Base-by-base conservation (phyloP, 768 basidiomycete species). In the Russula brevipes region DNA sequence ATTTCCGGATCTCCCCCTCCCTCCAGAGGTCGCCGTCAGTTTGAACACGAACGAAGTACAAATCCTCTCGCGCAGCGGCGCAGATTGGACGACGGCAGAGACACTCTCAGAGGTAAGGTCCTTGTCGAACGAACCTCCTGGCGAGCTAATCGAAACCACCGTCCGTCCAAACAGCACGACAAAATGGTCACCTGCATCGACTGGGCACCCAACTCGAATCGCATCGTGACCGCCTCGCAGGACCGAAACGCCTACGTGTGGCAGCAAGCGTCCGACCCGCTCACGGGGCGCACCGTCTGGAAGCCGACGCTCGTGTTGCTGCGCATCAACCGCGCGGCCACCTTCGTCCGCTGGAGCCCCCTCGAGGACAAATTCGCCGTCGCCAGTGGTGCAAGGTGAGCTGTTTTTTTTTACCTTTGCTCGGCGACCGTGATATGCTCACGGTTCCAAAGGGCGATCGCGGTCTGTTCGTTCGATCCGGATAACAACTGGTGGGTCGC, bases 401-500 rank as follows among this genome's bases (percentile, higher is more conserved):
- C 24, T 24, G 69, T 50, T 19, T 47, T 35, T 47, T 50, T 57
- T 53, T 11, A 47, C n/a, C 41, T 19, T 36, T 16, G 41, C 45
- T n/a, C 24, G 11, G 0, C 51, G 38, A 19, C 7, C 2, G 1
- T 17, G 30, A 11, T 45, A 19, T 59, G 54, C 10, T 51, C 52
- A 46, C 62, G 41, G 4, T 54, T n/a, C 14, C 9, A n/a, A 45
- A 92, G 96, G 45, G 90, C 94, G 41, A 95, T 98, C 69, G 92
- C 94, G 11, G 84, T 99, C 54, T 99, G 97, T 73, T 95, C 91
- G 17, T 99, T 97, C 71, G 97, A 99, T 73, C 81, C 89, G 10
- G 97, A 99, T 78, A 95, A 90, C 76, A 90, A 99, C 74, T 99
- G 97, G 97, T 99, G 97, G 97, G 92, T 97, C 4, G 88, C 95